Conservation (phyloP, 2,329 filamentous ascomycete species). For the Sphaceloma murrayae region DNA sequence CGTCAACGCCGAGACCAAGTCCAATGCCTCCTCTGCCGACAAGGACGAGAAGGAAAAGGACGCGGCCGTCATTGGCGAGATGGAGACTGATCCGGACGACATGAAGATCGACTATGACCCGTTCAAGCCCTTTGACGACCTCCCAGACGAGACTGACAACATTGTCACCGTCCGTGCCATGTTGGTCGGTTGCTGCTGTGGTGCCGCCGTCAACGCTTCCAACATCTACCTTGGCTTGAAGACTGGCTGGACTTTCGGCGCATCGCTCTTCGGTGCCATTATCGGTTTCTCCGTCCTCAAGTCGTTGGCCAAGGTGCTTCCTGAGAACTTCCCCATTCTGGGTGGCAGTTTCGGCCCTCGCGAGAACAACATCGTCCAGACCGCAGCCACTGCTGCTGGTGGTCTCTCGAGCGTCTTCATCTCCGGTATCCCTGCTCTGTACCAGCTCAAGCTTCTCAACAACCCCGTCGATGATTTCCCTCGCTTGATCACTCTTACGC, state of each 20-base stretch:
- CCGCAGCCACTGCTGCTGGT: slow-evolving; percentile 49
- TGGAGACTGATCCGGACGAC: slow-evolving; percentile 24
- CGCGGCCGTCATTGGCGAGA: slow-evolving; percentile 23
- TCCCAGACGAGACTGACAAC: slow-evolving; percentile 37
- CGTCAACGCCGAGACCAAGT: slow-evolving; percentile 17
- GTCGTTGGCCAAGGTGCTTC: slow-evolving; percentile 22
- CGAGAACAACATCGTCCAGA: slow-evolving; percentile 52
- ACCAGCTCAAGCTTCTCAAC: slow-evolving; percentile 44
- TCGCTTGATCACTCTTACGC: slow-evolving; percentile 49
- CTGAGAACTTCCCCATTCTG: slow-evolving; percentile 37
- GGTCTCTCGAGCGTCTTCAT: slow-evolving; percentile 49
- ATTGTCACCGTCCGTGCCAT: slow-evolving; percentile 49
- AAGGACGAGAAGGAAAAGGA: slow-evolving; percentile 27
- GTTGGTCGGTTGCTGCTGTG: slow-evolving; percentile 45
- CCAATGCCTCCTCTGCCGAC: slow-evolving; percentile 19
- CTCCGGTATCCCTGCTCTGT: slow-evolving; percentile 50
- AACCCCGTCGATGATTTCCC: slow-evolving; percentile 47
- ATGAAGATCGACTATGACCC: slow-evolving; percentile 30
- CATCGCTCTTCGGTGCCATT: slow-evolving; percentile 36
- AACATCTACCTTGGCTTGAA: slow-evolving; percentile 50
- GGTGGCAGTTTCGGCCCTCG: slow-evolving; percentile 49
- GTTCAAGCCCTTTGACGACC: slow-evolving; percentile 36
- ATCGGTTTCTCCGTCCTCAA: slow-evolving; percentile 44
- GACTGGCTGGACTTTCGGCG: slow-evolving; percentile 35
- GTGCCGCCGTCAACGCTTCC: slow-evolving; percentile 50